phyloP scores from a whole-genome alignment of 2,329 filamentous ascomycete species.

The Cryphonectria radicalis region DNA sequence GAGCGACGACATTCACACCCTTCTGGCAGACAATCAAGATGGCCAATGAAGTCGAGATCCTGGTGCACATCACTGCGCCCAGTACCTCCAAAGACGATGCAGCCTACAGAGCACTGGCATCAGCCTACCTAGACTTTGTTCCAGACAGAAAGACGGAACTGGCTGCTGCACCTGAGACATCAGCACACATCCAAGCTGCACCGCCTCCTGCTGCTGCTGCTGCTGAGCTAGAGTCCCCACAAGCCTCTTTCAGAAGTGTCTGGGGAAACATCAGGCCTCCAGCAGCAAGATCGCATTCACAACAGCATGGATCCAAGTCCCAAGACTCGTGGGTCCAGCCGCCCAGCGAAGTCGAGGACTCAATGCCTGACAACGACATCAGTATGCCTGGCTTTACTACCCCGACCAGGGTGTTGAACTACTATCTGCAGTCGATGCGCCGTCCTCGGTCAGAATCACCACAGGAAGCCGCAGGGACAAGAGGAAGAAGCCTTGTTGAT shows the following conservation, averaged over 20 bases:
- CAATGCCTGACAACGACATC: slow-evolving; percentile 48
- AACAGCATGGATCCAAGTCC: slow-evolving; percentile 28
- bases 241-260: slow-evolving; percentile 39
- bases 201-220: neutral
- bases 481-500: neutral
- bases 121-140: slow-evolving; percentile 55
- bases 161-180: slow-evolving; percentile 1
- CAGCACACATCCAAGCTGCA: slow-evolving; percentile 9
- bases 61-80: slow-evolving; percentile 60
- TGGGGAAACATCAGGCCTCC: slow-evolving; percentile 38
- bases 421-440: slow-evolving; percentile 48
- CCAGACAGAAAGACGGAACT: slow-evolving; percentile 34
- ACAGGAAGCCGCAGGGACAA: slow-evolving; percentile 1
- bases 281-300: neutral
- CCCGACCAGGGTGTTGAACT: slow-evolving; percentile 55
- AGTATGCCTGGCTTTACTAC: slow-evolving; percentile 44
- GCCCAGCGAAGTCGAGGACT: slow-evolving; percentile 59
- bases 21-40: slow-evolving; percentile 21
- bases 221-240: slow-evolving; percentile 31
- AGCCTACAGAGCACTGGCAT: slow-evolving; percentile 53
- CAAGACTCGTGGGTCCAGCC: slow-evolving; percentile 48
- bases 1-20: neutral
- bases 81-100: slow-evolving; percentile 53
- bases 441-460: slow-evolving; percentile 34
- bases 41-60: slow-evolving; percentile 52